Evolutionary conservation across 2,329 filamentous ascomycete genomes (phyloP).

Genomic region (Clonostachys rosea): DNA sequence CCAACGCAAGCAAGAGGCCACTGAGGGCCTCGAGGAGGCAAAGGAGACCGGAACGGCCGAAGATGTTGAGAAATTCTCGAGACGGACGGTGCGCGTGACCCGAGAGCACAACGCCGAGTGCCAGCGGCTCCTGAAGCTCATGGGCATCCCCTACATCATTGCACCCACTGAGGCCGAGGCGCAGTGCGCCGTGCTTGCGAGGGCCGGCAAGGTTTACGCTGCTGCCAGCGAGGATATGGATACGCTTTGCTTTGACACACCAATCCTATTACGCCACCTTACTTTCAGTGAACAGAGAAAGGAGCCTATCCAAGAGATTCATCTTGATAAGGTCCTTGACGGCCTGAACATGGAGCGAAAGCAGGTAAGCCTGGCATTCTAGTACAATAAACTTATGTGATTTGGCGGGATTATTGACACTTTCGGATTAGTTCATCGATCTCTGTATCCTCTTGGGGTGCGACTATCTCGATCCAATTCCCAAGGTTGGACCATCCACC

Average conservation of each 20-base stretch:
- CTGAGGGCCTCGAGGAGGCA: conserved; percentile 85
- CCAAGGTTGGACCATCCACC: conserved; percentile 87
- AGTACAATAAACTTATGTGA: neutral
- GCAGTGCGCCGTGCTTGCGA: conserved; percentile 85
- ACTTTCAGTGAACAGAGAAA: conserved; percentile 98
- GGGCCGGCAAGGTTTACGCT: conserved; percentile 92
- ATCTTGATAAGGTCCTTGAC: conserved; percentile 79
- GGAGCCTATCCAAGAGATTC: conserved; percentile 95
- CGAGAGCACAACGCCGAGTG: conserved; percentile 95
- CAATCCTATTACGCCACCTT: conserved; percentile 84
- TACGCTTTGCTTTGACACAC: conserved; percentile 90
- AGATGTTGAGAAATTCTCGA: conserved; percentile 96
- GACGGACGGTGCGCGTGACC: conserved; percentile 91
- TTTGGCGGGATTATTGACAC: neutral
- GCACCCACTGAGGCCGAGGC: conserved; percentile 97
- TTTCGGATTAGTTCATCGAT: conserved; percentile 73
- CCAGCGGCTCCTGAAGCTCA: conserved; percentile 82
- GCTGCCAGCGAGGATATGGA: conserved; percentile 99
- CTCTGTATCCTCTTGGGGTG: conserved; percentile 96
- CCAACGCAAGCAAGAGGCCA: conserved; percentile 89
- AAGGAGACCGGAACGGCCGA: conserved; percentile 95
- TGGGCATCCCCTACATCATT: conserved; percentile 94
- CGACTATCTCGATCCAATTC: conserved; percentile 95
- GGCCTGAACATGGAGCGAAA: conserved; percentile 83
- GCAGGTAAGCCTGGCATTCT: conserved; percentile 52